Conservation (phyloP, 192 early-diverging fungal species). For the Spizellomyces punctatus region DNA sequence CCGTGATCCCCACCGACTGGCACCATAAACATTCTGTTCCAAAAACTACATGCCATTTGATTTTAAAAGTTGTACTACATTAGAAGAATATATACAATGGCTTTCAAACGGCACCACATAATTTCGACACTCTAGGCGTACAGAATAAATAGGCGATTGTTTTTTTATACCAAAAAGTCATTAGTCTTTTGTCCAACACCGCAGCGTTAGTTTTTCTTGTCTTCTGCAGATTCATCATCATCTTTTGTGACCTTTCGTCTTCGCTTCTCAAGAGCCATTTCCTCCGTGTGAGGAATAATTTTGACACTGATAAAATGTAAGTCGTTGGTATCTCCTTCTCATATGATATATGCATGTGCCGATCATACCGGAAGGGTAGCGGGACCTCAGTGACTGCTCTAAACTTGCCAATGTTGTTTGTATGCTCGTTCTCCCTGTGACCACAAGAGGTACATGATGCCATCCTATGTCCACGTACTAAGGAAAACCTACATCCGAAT, state of each 20-base stretch:
- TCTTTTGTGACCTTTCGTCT: too few relatives aligned
- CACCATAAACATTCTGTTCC: conserved; percentile 56
- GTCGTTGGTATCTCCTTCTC: too few relatives aligned
- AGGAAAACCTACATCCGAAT: conserved; percentile 38
- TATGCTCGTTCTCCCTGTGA: conserved; percentile 48
- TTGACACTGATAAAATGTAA: background rate
- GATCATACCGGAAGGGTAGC: conserved; percentile 30
- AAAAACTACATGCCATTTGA: too few relatives aligned
- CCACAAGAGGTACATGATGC: background rate
- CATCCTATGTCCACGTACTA: background rate
- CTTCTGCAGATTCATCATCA: too few relatives aligned
- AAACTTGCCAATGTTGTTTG: conserved; percentile 49
- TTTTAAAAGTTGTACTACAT: too few relatives aligned
- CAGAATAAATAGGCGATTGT: too few relatives aligned
- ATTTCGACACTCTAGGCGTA: too few relatives aligned
- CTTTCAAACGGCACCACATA: too few relatives aligned
- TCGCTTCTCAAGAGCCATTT: background rate
- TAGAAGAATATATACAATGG: too few relatives aligned
- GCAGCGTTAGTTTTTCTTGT: too few relatives aligned
- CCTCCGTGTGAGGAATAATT: background rate
- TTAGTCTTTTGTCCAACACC: too few relatives aligned
- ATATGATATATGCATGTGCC: background rate
- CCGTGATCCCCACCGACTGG: conserved; percentile 92
- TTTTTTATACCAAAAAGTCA: too few relatives aligned
- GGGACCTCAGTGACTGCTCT: conserved; percentile 45